Evolutionary conservation across 2,329 filamentous ascomycete genomes (phyloP).

Genomic region (Phialemoniopsis sp.): DNA sequence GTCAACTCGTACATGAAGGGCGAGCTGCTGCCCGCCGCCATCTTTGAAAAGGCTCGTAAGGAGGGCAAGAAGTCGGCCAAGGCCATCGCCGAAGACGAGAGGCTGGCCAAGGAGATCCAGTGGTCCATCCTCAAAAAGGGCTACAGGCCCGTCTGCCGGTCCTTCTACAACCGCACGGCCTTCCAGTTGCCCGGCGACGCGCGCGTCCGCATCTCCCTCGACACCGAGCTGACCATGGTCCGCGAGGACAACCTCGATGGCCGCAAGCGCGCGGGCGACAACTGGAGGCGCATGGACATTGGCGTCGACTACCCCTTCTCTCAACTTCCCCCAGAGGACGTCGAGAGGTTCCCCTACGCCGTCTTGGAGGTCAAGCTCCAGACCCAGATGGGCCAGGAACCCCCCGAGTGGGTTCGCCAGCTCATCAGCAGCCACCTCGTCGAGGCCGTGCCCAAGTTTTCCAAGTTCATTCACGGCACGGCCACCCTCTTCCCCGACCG

Average conservation of each 20-base stretch:
- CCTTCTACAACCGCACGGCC: constrained; percentile 96
- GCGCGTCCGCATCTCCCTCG: constrained; percentile 90
- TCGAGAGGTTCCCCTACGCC: constrained; percentile 91
- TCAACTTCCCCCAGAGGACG: constrained; percentile 78
- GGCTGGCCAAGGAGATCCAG: constrained; percentile 86
- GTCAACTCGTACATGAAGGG: constrained; percentile 88
- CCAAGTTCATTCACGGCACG: constrained; percentile 96
- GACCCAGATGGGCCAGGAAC: constrained; percentile 90
- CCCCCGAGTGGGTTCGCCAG: constrained; percentile 94
- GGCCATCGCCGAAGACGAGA: constrained; percentile 86
- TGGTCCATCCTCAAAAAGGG: constrained; percentile 87
- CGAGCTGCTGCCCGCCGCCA: constrained; percentile 75
- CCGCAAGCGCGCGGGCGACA: constrained; percentile 68
- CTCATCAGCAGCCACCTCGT: constrained; percentile 91
- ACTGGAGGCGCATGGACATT: constrained; percentile 97
- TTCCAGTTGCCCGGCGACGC: constrained; percentile 97
- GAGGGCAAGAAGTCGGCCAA: constrained; percentile 92
- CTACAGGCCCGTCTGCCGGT: constrained; percentile 84
- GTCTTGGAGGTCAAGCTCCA: constrained; percentile 97
- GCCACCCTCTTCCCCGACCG: constrained; percentile 81
- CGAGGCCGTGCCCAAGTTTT: constrained; percentile 98
- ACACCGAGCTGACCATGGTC: constrained; percentile 92
- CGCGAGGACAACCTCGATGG: constrained; percentile 95
- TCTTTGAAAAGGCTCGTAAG: constrained; percentile 96
- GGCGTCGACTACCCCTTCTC: constrained; percentile 94